Base-by-base conservation (phyloP, 2,329 filamentous ascomycete genomes). In the Cladophialophora exuberans region DNA sequence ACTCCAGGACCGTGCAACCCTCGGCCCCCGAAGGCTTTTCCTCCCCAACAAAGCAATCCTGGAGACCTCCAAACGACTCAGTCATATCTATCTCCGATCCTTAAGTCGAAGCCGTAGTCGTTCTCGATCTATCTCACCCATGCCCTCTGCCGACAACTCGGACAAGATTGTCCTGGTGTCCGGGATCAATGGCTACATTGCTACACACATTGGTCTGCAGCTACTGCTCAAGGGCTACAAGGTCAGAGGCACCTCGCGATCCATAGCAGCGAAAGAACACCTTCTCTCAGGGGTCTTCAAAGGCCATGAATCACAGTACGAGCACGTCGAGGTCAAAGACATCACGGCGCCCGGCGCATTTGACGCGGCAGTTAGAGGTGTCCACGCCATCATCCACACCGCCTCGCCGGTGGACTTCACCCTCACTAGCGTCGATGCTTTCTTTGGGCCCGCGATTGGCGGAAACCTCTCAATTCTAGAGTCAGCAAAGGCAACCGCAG, bases 131-230 rank as follows among this genome's bases (percentile, higher is more conserved):
- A 33, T 36, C 6, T 60, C 57, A 10, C 49, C 54, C 10, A 54
- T 55, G 54, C 26, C 47, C 4, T n/a, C 31, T 9, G 18, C 46
- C n/a, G 39, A 15, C 17, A 54, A 54, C 39, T 23, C 28, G 28
- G 49, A 43, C 49, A 61, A 64, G 42, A 51, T 60, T 30, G 67
- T 70, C 10, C 65, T 71, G 9, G 65, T 75, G 15, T 73, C 72
- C 0, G 73, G 73, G 23, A 70, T 72, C 50, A 74, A 73, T 47
- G 72, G 72, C 49, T 75, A 72, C 62, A 72, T 75, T 35, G 72
- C 67, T 15, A 67, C 65, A 10, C 63, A 67, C n/a, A 68, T 72
- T 11, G 69, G 72, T 18, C 64, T 70, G 17, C 65, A 67, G 13
- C 68, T 75, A 17, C 69, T 75, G 4, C 51, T 67, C 15, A 67